Conservation (phyloP, 768 basidiomycete genomes). For the Tephrocybe sp. region DNA sequence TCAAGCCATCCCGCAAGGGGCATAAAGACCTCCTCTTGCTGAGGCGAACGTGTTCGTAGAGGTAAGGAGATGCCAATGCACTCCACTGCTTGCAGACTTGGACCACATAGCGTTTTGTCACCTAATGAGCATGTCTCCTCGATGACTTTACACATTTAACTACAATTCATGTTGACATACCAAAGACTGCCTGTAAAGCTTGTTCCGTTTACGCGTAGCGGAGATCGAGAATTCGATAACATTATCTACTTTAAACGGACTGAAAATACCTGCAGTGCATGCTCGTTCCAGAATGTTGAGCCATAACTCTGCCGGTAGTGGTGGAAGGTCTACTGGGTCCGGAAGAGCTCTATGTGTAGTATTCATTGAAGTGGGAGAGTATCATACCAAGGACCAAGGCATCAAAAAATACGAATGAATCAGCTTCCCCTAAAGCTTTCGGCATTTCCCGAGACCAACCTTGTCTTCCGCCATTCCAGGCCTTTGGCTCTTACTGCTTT, state of each 20-base stretch:
- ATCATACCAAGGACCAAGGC: no score
- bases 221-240: constrained; percentile 12
- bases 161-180: constrained; percentile 16
- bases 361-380: constrained; percentile 1
- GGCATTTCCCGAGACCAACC: not conserved
- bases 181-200: constrained; percentile 19
- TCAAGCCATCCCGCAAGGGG: constrained; percentile 14
- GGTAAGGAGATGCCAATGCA: constrained; percentile 18
- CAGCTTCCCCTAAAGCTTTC: no score
- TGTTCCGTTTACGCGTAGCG: constrained; percentile 13
- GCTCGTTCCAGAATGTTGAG: constrained; percentile 25
- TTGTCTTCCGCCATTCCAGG: no score
- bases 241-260: constrained; percentile 18
- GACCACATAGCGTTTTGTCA: constrained; percentile 24
- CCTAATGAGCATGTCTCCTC: constrained; percentile 12
- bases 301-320: constrained; percentile 31
- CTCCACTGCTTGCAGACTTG: constrained; percentile 28
- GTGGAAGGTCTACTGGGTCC: constrained; percentile 8
- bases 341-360: constrained; percentile 13
- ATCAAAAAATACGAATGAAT: no score
- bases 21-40: constrained; percentile 10
- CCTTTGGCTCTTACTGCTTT: no score
- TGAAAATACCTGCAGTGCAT: constrained; percentile 18
- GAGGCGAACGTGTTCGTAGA: constrained; percentile 25
- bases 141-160: not conserved